phyloP scores from a whole-genome alignment of 2,329 filamentous ascomycete genomes.

The Stagonosporopsis chrysanthemi region DNA sequence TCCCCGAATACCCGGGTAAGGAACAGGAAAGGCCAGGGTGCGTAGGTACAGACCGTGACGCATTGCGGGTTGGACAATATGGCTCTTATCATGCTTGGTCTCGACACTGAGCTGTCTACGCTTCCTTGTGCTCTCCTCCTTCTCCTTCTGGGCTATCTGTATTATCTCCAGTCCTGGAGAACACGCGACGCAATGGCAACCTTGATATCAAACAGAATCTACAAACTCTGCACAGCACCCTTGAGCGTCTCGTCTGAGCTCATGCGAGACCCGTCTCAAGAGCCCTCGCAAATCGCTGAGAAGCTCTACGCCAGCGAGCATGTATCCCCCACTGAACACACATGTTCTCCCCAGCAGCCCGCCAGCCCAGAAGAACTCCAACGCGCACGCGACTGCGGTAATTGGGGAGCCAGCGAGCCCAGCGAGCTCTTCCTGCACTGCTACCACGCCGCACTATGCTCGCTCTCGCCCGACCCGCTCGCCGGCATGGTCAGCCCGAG shows the following conservation, averaged over 20 bases:
- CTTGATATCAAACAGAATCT: conserved; percentile 48
- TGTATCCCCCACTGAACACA: conserved; percentile 34
- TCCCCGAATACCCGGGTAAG: background rate
- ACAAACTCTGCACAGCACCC: conserved; percentile 67
- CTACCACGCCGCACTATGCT: conserved; percentile 69
- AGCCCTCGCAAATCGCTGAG: conserved; percentile 64
- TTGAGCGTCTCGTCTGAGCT: conserved; percentile 63
- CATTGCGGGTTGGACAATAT: background rate
- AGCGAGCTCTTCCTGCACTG: conserved; percentile 73
- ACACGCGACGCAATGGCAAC: conserved; percentile 22
- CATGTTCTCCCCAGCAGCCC: conserved; percentile 22
- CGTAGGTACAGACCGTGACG: background rate
- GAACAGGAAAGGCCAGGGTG: background rate
- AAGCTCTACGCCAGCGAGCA: conserved; percentile 59
- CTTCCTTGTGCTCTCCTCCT: background rate
- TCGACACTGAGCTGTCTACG: background rate
- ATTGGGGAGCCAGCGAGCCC: conserved; percentile 69
- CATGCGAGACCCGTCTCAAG: conserved; percentile 60
- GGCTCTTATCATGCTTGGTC: background rate
- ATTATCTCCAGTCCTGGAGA: conserved; percentile 1
- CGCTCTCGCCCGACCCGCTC: conserved; percentile 61
- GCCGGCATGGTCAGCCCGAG: conserved; percentile 65
- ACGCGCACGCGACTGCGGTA: conserved; percentile 67
- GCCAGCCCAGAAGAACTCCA: conserved; percentile 56
- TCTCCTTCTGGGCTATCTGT: conserved; percentile 3